Evolutionary conservation across 1,139 yeast species (phyloP), one percentile per base, ranked within the genome.

Genomic region (Magnusiomyces fungicola): DNA sequence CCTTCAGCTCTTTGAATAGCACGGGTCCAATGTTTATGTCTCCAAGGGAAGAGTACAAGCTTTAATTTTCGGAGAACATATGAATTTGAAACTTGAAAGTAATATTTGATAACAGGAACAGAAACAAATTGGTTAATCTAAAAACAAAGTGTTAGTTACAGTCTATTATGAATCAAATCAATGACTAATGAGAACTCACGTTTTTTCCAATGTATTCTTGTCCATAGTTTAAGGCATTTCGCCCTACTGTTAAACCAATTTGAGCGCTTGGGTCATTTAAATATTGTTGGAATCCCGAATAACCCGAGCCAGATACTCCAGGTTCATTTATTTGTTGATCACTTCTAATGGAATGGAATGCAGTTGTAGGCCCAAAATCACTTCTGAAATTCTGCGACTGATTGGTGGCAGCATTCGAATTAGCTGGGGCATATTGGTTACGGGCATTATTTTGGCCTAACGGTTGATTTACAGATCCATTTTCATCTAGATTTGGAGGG

Each of bases 201-300:
- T 83, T 85, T 56, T 81, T 81, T 56, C 83, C 87, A 60, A 88
- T 68, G 64, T 85, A 86, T 56, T 82, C 83, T 58, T 85, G 87
- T 36, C 79, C 78, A 34, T 74, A 75, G 53, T 69, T 81, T 48
- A 92, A 77, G 3, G 97, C 96, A 50, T 78, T 78, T 60, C 87
- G 84, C 30, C 97, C 96, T 54, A 90, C 80, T 61, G 87, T 96
- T 33, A 92, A 78, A 1, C 97, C 96, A 74, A 92, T 76, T 48
- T 85, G 80, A 0, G 95, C 79, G 4, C 88, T 79, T 21, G 96
- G 94, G 61, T 87, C 96, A 56, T 76, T 78, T 64, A 88, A 77
- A 45, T 61, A 63, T 43, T 51, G 53, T 27, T 42, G 43, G 27
- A 43, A 42, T 29, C 44, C 47, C 6, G 39, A 29, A 30, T 37